These are phyloP conservation scores for Halophytophthora batemanensis DNA, from an alignment of 352 stramenopile species.

Conservation along the genomic window DNA sequence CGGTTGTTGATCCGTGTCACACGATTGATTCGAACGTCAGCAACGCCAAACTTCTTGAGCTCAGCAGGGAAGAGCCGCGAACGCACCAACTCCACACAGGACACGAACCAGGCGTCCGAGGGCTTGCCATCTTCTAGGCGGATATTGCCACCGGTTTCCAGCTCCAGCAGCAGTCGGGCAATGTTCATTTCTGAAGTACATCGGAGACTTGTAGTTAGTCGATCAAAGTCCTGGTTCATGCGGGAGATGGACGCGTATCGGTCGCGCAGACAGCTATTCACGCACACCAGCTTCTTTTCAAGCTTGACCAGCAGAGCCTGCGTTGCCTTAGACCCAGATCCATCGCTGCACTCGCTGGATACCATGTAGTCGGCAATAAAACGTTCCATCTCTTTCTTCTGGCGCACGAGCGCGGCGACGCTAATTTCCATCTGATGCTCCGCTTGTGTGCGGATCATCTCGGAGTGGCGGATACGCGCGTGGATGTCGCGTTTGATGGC, in stretches of 20 bases:
- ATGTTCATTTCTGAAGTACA: slow-evolving; percentile 74
- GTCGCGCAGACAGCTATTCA: slow-evolving; percentile 37
- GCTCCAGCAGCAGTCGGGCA: slow-evolving; percentile 78
- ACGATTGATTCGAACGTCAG: slow-evolving; percentile 68
- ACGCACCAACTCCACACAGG: slow-evolving; percentile 80
- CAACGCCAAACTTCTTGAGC: slow-evolving; percentile 49
- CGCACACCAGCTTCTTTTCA: slow-evolving; percentile 39
- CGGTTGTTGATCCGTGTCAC: slow-evolving; percentile 90
- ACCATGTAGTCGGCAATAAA: slow-evolving; percentile 24
- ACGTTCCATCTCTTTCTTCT: slow-evolving; percentile 73
- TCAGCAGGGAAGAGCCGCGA: slow-evolving; percentile 63
- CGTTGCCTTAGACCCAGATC: slow-evolving; percentile 1
- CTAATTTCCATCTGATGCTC: slow-evolving; percentile 52
- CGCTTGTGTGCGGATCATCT: slow-evolving; percentile 39
- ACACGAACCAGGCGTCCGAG: slow-evolving; percentile 80
- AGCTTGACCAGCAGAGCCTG: slow-evolving; percentile 16
- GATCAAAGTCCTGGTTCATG: slow-evolving; percentile 68
- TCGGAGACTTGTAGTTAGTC: slow-evolving; percentile 37
- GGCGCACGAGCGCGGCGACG: slow-evolving; percentile 33
- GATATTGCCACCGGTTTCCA: slow-evolving; percentile 91
- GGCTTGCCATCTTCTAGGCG: slow-evolving; percentile 85
- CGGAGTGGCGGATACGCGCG: slow-evolving; percentile 41
- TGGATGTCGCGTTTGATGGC: slow-evolving; percentile 83
- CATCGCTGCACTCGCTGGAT: not conserved
- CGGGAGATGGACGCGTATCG: slow-evolving; percentile 37